Evolutionary conservation across 2,329 filamentous ascomycete species (phyloP), one percentile per base, ranked within the genome.

Genomic region (Penicillium crustosum): DNA sequence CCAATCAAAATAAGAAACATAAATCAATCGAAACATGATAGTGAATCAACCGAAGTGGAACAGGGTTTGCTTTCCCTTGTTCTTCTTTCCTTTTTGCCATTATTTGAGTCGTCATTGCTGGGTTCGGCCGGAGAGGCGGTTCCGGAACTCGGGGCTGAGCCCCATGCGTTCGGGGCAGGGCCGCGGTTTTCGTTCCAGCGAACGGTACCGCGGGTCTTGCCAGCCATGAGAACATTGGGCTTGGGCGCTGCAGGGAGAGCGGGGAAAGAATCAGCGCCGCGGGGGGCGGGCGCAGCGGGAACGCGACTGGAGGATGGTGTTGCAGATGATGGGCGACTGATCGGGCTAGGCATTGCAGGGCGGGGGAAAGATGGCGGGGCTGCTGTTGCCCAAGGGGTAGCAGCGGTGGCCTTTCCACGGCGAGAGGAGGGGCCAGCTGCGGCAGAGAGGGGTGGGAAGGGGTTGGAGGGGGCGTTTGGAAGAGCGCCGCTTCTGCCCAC

Each of bases 211-310:
- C 78, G 76, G 2, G 78, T 80, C 49, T 79, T 74, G 8, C 79
- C 78, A 0, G 77, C 71, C 74, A 80, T 80, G 42, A 83, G 80
- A 35, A 81, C 82, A 41, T 81, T 84, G 4, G 85, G 84, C 66
- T 87, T 97, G 0, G 89, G 83, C 1, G 91, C 92, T 0, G 86
- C 82, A 0, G 93, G 93, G 1, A 97, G 81, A 1, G 91, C 88
- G 0, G 93, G 93, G 75, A 97, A 97, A 0, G 87, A 86, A 61
- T 93, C 88, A 10, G 71, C 67, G n/a, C 49, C 6, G 2, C 21
- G 17, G 27, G 55, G 21, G 9, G 68, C 71, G 17, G 61, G 65
- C 59, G 64, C 19, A 64, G 70, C 12, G 19, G 64, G 61, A 12
- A 60, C 43, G 13, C 70, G 63, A 9, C 67, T 61, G 17, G 70